phyloP scores from a whole-genome alignment of 495 filamentous ascomycete genomes.

The Tricharina praecox region DNA sequence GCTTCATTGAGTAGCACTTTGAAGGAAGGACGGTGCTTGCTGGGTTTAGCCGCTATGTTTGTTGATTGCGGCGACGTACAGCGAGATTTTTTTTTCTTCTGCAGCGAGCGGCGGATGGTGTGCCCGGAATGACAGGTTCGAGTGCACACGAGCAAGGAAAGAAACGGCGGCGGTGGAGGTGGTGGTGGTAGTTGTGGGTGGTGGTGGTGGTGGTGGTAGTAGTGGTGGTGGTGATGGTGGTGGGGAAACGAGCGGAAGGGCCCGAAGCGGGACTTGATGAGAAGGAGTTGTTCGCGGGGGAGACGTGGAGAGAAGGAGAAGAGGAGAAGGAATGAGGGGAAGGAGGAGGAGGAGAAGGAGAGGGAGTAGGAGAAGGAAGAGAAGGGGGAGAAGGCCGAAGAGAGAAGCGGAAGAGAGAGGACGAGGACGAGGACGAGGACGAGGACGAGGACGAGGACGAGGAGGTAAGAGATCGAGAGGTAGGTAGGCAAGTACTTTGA shows the following conservation, averaged over 20 bases:
- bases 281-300: not conserved
- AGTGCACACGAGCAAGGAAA: too few species aligned
- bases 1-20: conserved; percentile 16
- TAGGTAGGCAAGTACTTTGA: too few species aligned
- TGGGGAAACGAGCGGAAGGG: conserved; percentile 2
- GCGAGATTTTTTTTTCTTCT: conserved; percentile 6
- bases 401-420: too few species aligned
- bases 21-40: not conserved
- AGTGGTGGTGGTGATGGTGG: too few species aligned
- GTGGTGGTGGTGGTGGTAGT: too few species aligned
- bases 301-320: not conserved
- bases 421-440: too few species aligned
- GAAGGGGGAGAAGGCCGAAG: too few species aligned
- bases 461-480: too few species aligned
- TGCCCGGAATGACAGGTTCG: too few species aligned
- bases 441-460: too few species aligned
- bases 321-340: not conserved
- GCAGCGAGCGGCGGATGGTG: conserved; percentile 1
- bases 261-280: not conserved
- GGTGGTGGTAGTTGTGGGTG: too few species aligned
- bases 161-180: too few species aligned
- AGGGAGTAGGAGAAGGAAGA: not conserved
- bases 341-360: not conserved
- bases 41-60: not conserved
- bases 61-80: not conserved